Conservation (phyloP, 1,284 basidiomycete genomes). For the Moesziomyces sp. region DNA sequence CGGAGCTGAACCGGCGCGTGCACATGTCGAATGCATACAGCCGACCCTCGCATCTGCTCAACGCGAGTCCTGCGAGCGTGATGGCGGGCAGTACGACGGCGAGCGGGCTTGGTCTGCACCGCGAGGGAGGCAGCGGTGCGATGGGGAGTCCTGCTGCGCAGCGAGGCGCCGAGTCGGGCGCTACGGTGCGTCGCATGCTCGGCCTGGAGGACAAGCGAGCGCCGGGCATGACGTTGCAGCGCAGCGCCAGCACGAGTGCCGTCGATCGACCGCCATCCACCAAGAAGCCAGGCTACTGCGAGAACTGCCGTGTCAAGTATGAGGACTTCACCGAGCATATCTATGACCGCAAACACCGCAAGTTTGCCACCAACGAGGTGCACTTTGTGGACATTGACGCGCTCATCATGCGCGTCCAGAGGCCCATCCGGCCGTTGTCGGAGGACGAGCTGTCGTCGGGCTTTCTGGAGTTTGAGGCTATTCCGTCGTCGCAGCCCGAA, state of each 20-base stretch:
- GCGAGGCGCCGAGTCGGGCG: constrained; percentile 31
- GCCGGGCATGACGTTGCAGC: constrained; percentile 16
- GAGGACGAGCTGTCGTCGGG: constrained; percentile 31
- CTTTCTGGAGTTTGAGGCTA: constrained; percentile 32
- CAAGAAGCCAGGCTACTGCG: constrained; percentile 95
- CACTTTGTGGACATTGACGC: constrained; percentile 87
- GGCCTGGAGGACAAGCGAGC: constrained; percentile 35
- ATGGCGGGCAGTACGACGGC: constrained; percentile 39
- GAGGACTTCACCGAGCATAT: constrained; percentile 92
- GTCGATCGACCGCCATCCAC: constrained; percentile 70
- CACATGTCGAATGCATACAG: constrained; percentile 41
- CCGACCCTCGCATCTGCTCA: constrained; percentile 17
- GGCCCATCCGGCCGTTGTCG: constrained; percentile 32
- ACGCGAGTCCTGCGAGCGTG: constrained; percentile 46
- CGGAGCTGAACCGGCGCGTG: constrained; percentile 55
- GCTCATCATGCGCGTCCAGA: constrained; percentile 78
- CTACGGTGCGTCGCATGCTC: constrained; percentile 59
- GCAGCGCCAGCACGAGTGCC: constrained; percentile 49
- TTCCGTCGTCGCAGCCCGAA: constrained; percentile 42
- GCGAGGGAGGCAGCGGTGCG: constrained; percentile 30
- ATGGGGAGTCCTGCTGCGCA: constrained; percentile 14
- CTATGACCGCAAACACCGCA: constrained; percentile 79
- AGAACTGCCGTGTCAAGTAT: constrained; percentile 92
- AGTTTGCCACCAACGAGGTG: constrained; percentile 81
- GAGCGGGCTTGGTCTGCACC: constrained; percentile 42